Evolutionary conservation across 352 stramenopile species (phyloP), one percentile per base, ranked within the genome.

Genomic region (Pythium sukuiense): DNA sequence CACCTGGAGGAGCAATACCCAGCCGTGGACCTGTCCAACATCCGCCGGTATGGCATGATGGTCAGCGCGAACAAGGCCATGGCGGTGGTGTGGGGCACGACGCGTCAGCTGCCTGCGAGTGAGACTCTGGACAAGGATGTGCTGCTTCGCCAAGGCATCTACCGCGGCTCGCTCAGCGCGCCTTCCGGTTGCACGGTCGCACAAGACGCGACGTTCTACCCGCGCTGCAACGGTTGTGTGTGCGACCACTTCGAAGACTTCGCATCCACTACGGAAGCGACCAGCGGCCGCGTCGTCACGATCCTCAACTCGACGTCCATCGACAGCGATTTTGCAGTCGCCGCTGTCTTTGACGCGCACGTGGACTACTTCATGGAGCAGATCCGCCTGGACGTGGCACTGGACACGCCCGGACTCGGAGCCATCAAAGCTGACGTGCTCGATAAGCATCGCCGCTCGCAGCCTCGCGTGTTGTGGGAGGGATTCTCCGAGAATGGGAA

Each of bases 341-440:
- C 56, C 24, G 14, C 56, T 16, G 56, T 62, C 14, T 62, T 62
- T 45, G 43, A 55, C 0, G 39, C 56, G 24, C 56, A 62, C 56
- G 56, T 62, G 13, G 56, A 62, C 26, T 62, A 62, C 56, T 62
- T 62, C 26, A 62, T 62, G 41, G 56, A 62, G 27, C 56, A 62
- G 56, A 62, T 62, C 18, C 56, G 41, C 3, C 56, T 62, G 6
- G 41, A 62, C 16, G 56, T 62, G 26, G 3, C 16, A 1, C 56
- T 62, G 0, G 41, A 62, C 30, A 24, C 43, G 16, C 56, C 56
- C 18, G 41, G 18, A n/a, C 43, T 62, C 13, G 56, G 20, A 6
- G 56, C 39, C 12, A 62, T 62, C 56, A 62, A 45, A 11, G 56
- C 56, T 45, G 29, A 53, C 6, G 18, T 30, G 41, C 13, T 62